Base-by-base conservation (phyloP, 805 yeast species). In the Ogataea chonburiensis region DNA sequence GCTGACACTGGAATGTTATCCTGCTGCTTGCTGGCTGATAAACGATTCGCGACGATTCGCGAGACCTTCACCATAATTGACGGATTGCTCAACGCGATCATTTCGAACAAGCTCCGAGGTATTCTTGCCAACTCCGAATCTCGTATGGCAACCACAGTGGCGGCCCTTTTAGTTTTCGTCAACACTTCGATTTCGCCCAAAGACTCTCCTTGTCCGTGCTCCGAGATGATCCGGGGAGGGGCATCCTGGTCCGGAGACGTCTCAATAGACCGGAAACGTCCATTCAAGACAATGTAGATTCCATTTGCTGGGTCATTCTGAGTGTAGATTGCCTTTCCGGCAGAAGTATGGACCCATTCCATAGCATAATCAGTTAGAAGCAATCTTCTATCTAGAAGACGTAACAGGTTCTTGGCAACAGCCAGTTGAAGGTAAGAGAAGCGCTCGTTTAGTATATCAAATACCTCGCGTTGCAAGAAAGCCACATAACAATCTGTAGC, bases 171-270 rank as follows among this genome's bases (percentile, higher is more conserved):
- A 8, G 82, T 73, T 9, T 87, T 87, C 0, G 95, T 87, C 43
- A 91, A 68, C 3, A 91, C 97, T 58, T 91, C 98, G 7, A 93
- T 82, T 60, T 91, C 98, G 3, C 98, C 98, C 42, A 93, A 74
- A 25, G 95, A 84, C 50, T 87, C 94, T 5, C 97, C 97, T 58
- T 88, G 95, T 2, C 97, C 96, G 52, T 78, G 81, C 55, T 91
- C 98, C 2, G 83, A 85, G 11, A 80, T 38, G 13, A 45, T 40
- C 4, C 37, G 31, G 6, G 30, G 28, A 8, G 19, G 18, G 5
- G 45, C 28, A 6, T 34, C 45, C n/a, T 48, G 49, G 10, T 42
- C 34, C 37, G 55, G 47, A n/a, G 49, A 24, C 37, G 60, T 37
- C 4, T 45, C 38, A 6, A 80, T 66, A 4, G 88, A 82, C 30